Evolutionary conservation across 2,329 filamentous ascomycete genomes (phyloP).

Genomic region (Acephala macrosclerotiorum): DNA sequence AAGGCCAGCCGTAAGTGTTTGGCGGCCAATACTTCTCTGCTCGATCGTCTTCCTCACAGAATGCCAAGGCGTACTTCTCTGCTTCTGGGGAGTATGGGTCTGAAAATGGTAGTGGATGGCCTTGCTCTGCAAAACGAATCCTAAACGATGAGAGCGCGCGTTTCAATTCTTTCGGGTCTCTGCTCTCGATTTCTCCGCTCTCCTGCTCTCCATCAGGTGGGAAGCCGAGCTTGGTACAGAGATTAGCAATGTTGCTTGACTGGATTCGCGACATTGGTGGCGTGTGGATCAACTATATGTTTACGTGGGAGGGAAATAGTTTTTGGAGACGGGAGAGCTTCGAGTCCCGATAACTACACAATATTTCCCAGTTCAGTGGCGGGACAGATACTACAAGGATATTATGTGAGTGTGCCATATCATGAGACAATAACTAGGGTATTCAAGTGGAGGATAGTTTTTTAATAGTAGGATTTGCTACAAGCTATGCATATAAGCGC

Average conservation of each 20-base stretch:
- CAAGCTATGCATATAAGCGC: neutral
- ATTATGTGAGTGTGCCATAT: neutral
- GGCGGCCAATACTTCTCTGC: slow-evolving; percentile 13
- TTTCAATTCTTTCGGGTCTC: neutral
- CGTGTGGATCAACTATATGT: neutral
- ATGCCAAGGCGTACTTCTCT: slow-evolving; percentile 7
- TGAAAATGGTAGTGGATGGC: slow-evolving; percentile 9
- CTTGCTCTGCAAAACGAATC: neutral
- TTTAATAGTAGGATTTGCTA: neutral
- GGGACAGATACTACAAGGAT: neutral
- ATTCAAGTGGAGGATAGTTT: neutral
- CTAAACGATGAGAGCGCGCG: neutral
- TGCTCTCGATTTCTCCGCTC: neutral
- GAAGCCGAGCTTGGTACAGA: slow-evolving; percentile 4
- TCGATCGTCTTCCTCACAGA: slow-evolving; percentile 12
- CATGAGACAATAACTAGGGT: neutral
- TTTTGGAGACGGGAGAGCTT: neutral
- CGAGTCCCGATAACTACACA: neutral
- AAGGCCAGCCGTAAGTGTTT: slow-evolving; percentile 6
- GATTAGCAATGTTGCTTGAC: slow-evolving; percentile 3
- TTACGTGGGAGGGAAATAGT: neutral
- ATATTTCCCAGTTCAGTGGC: neutral
- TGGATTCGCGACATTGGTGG: slow-evolving; percentile 10
- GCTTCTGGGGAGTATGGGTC: slow-evolving; percentile 11
- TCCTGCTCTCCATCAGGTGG: slow-evolving; percentile 3